Percentiles rank a stretch among this genome's conserved stretches.
Evolutionary conservation across 352 stramenopile genomes (phyloP).

Genomic region (Globisporangium spinosum): DNA sequence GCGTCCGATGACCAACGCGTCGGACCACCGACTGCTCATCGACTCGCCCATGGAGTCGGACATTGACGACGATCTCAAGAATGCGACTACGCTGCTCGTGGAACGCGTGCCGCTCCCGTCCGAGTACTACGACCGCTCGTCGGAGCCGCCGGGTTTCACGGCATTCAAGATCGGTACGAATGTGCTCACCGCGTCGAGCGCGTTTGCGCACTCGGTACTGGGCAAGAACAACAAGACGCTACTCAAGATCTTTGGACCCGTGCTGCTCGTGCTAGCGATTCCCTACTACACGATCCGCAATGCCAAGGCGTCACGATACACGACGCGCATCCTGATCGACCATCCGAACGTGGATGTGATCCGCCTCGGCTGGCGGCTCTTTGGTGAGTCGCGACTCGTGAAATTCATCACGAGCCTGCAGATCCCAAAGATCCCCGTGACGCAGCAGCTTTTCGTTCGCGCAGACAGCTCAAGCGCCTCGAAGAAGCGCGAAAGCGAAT

Average conservation of each 20-base stretch:
- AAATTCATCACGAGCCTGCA: conserved; percentile 61
- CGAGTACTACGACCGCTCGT: conserved; percentile 84
- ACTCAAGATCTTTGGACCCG: conserved; percentile 49
- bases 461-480: conserved; percentile 34
- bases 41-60: conserved; percentile 81
- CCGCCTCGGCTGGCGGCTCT: conserved; percentile 78
- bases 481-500: conserved; percentile 30
- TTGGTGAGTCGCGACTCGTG: conserved; percentile 77
- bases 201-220: conserved; percentile 72
- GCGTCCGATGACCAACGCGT: conserved; percentile 60
- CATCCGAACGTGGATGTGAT: conserved; percentile 83
- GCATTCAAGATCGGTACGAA: conserved; percentile 83
- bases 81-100: conserved; percentile 72
- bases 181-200: conserved; percentile 70
- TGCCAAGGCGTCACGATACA: conserved; percentile 63
- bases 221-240: conserved; percentile 62
- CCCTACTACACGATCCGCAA: conserved; percentile 84
- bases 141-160: conserved; percentile 73
- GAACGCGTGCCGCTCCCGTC: conserved; percentile 75
- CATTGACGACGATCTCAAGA: conserved; percentile 87
- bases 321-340: conserved; percentile 77
- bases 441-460: conserved; percentile 61
- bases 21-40: conserved; percentile 76
- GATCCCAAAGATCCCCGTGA: conserved; percentile 58
- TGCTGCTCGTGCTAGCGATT: conserved; percentile 62